Evolutionary conservation across 805 yeast genomes (phyloP), one percentile per base, ranked within the genome.

Genomic region (Cyberlindnera bimundalis): DNA sequence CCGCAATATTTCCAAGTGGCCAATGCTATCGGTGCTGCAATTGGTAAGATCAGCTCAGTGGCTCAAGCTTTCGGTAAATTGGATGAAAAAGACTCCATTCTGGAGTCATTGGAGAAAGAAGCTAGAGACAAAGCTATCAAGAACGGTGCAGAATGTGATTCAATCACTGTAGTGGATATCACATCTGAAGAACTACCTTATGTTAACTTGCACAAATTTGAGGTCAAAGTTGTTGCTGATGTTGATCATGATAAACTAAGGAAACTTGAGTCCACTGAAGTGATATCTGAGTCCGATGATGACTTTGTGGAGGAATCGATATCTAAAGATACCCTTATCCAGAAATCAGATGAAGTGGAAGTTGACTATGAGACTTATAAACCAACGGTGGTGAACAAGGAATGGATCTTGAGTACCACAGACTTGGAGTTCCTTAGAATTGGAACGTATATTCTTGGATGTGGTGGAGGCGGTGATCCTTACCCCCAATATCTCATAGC

Each of bases 381-480:
- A 27, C 74, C 75, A 1, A 25, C 31, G 6, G 51, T 64, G 26
- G 56, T 47, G 37, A 29, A 42, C 8, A 45, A 65, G 60, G 55
- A 43, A 31, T 71, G 75, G 75, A 34, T 59, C 6, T 37, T 70
- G 62, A 33, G 26, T 13, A 26, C 17, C 41, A 56, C 53, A 1
- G 77, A 73, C 51, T 45, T 59, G 33, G 76, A 70, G 27, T 67
- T 62, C 44, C 40, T 73, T 12, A 52, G 66, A 18, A 60, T 69
- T 35, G 78, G 78, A 9, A 56, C 67, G 16, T 72, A 71, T 45
- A 69, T 72, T 40, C 60, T 73, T 4, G 78, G 78, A 2, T 67
- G 73, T 55, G 78, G 77, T 4, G 78, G 78, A 13, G 78, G 78
- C 17, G 78, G 78, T 24, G 65, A 63, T 39, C 77, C 78, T 16